Base-by-base conservation (phyloP, 2,329 filamentous ascomycete species). In the Cladosporium sp. region DNA sequence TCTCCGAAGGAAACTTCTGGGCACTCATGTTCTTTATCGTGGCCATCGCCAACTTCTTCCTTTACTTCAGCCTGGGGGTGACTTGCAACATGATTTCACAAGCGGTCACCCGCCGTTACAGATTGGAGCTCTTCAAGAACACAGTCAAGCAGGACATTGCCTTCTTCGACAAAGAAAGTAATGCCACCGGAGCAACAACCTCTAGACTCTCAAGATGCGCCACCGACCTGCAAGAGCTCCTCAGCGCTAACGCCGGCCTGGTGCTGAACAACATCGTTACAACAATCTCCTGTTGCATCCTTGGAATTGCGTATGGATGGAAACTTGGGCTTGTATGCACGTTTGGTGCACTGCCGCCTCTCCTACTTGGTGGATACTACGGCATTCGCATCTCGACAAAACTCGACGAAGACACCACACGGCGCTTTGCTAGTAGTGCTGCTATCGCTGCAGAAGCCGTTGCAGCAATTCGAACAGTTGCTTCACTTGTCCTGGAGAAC, bases 11-110 rank as follows among this genome's bases (percentile, higher is more conserved):
- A 8, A 69, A 79, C 55, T 78, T 79, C 58, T 79, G 72, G 62
- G 68, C 75, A 0, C 66, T 80, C 11, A 79, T 80, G 75, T 78
- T 80, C 59, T 78, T 80, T 58, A 61, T 79, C 7, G 69, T 79
- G 5, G 76, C 77, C 0, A 55, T 80, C 7, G 72, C 64, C 1
- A 72, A 75, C 27, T 62, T 69, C 0, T 36, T 69, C 3, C 70
- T 66, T 29, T 80, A 75, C 54, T 72, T 69, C 20, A 53, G 58
- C n/a, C 59, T 78, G 3, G 76, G 76, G 1, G 75, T 63, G 59
- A 56, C 62, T 1, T 70, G 70, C 15, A 76, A 75, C 46, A 63
- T 69, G 3, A 65, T 78, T 22, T 71, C 72, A 2, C 70, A 75
- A 52, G 70, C 71, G 59, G 55, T 70, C 55, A 59, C 64, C 1